A percentile compares a stretch with the other conserved stretches of the same genome.
phyloP scores from a whole-genome alignment of 306 rosid genomes.

The Lathyrus sativus region DNA sequence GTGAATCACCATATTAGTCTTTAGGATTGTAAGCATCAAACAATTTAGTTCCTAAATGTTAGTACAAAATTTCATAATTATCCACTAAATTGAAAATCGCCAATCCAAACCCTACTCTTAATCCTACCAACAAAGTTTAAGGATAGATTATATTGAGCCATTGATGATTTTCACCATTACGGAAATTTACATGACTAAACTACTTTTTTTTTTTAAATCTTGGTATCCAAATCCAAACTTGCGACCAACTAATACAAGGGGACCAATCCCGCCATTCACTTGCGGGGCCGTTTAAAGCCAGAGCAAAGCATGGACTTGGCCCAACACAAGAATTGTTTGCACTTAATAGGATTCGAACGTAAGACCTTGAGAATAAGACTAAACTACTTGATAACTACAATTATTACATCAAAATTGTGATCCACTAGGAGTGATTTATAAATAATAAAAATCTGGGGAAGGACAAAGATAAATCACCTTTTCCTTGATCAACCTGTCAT shows the following conservation, averaged over 20 bases:
- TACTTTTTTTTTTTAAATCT: no score
- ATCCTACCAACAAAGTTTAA: background rate
- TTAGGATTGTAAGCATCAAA: background rate
- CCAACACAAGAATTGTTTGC: no score
- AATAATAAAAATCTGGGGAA: background rate
- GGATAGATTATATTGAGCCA: background rate
- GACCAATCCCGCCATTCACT: no score
- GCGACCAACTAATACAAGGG: no score
- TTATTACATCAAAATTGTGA: background rate
- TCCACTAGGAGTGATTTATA: background rate
- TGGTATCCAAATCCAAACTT: no score
- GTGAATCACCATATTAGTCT: background rate
- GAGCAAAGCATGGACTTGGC: no score
- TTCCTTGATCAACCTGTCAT: conserved; percentile 72
- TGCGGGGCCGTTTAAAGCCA: no score
- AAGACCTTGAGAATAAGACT: background rate
- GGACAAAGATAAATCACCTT: conserved; percentile 53
- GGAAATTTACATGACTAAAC: background rate
- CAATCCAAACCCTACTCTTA: conserved; percentile 2
- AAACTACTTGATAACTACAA: background rate
- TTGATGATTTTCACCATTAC: background rate
- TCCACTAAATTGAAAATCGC: background rate
- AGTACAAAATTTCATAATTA: background rate
- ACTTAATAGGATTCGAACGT: no score
- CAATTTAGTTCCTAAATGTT: background rate